A percentile compares a stretch with the other conserved stretches of the same genome.
Conservation (phyloP, 257 asterid species). For the Solanum virginianum region DNA sequence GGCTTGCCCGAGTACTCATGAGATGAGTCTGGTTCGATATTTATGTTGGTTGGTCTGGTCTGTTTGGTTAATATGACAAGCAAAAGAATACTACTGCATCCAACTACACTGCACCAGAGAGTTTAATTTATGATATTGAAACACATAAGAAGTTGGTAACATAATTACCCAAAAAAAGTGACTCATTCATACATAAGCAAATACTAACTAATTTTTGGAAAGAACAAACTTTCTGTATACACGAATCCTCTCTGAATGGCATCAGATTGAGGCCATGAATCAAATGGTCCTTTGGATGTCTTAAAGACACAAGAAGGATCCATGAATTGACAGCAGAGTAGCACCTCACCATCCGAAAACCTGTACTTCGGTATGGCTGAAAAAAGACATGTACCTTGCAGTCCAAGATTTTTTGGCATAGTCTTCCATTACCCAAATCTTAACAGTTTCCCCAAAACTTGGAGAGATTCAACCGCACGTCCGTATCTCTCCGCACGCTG, state of each 20-base stretch:
- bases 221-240: neutral
- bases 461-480: neutral
- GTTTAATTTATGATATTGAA: neutral
- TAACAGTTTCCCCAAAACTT: neutral
- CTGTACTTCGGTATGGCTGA: neutral
- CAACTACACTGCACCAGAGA: neutral
- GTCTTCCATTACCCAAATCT: neutral
- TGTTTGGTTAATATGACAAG: neutral
- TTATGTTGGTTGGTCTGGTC: neutral
- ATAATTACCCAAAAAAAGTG: neutral
- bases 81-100: neutral
- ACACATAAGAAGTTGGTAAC: neutral
- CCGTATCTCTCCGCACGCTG: neutral
- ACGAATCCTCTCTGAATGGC: neutral
- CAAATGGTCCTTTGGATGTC: neutral
- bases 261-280: neutral
- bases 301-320: neutral
- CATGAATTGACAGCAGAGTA: neutral
- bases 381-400: neutral
- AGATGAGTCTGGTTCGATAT: neutral
- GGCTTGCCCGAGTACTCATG: neutral
- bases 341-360: neutral
- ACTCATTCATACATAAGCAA: neutral
- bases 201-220: neutral
- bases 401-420: neutral